phyloP scores from a whole-genome alignment of 169 alveolate species.

The Babesia caballi region DNA sequence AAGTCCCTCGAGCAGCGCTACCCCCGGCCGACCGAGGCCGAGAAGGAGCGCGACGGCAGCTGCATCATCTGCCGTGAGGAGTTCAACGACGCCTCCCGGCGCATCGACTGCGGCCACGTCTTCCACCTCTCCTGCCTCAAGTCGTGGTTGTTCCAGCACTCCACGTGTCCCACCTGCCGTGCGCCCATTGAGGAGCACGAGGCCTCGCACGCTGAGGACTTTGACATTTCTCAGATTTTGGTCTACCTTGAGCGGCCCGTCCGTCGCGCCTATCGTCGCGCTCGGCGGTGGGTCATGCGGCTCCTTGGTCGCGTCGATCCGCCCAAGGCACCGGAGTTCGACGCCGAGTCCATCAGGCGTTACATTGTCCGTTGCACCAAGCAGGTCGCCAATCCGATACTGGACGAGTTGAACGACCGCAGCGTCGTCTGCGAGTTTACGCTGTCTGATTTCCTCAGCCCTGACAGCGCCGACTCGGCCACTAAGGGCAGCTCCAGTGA shows the following conservation, averaged over 20 bases:
- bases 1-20: slow-evolving; percentile 14
- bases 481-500: no score
- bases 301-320: not conserved
- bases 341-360: not conserved
- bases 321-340: not conserved
- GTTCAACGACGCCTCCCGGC: slow-evolving; percentile 75
- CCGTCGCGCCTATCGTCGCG: not conserved
- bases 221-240: not conserved
- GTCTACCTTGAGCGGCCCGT: not conserved
- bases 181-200: slow-evolving; percentile 50
- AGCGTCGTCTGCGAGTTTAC: not conserved
- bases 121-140: slow-evolving; percentile 80
- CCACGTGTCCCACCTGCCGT: slow-evolving; percentile 82
- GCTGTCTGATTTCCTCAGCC: no score
- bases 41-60: slow-evolving; percentile 73
- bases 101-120: slow-evolving; percentile 83
- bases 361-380: not conserved
- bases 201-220: not conserved
- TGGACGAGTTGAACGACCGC: not conserved
- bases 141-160: slow-evolving; percentile 83
- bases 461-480: no score
- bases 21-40: slow-evolving; percentile 81
- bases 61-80: slow-evolving; percentile 86
- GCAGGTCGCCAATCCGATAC: not conserved
- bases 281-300: not conserved